Evolutionary conservation across 2,329 filamentous ascomycete genomes (phyloP).

Genomic region (Trichoderma atrobrunneum): DNA sequence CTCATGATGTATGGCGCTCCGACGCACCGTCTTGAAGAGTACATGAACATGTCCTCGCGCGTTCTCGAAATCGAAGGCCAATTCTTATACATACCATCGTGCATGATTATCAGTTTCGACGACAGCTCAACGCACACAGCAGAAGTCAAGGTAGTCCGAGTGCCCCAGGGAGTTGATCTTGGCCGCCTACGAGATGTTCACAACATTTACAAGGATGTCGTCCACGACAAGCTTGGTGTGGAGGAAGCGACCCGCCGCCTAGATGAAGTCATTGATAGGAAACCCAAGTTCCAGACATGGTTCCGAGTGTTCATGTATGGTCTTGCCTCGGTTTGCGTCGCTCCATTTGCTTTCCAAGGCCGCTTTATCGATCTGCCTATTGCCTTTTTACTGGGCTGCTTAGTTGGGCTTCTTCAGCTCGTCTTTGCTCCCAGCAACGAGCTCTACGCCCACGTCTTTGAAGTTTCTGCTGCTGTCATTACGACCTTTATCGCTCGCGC

Average conservation of each 20-base stretch:
- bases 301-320: conserved; percentile 67
- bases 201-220: conserved; percentile 77
- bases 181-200: conserved; percentile 72
- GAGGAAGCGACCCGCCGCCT: conserved; percentile 65
- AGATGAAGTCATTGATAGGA: conserved; percentile 50
- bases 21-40: conserved; percentile 87
- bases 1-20: conserved; percentile 90
- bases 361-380: conserved; percentile 75
- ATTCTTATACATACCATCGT: conserved; percentile 85
- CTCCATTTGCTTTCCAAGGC: conserved; percentile 76
- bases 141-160: conserved; percentile 73
- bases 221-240: conserved; percentile 70
- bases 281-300: conserved; percentile 50
- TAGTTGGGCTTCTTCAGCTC: conserved; percentile 72
- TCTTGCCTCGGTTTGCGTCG: conserved; percentile 70
- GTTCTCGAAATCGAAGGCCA: conserved; percentile 86
- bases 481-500: conserved; percentile 68
- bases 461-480: conserved; percentile 56
- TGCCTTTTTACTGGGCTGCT: conserved; percentile 70
- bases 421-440: conserved; percentile 71
- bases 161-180: conserved; percentile 67
- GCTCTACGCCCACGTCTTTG: conserved; percentile 58
- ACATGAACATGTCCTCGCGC: conserved; percentile 85
- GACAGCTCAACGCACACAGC: conserved; percentile 70
- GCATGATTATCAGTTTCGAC: conserved; percentile 93